Base-by-base conservation (phyloP, 1,139 yeast genomes). In the Kodamaea derodonti region DNA sequence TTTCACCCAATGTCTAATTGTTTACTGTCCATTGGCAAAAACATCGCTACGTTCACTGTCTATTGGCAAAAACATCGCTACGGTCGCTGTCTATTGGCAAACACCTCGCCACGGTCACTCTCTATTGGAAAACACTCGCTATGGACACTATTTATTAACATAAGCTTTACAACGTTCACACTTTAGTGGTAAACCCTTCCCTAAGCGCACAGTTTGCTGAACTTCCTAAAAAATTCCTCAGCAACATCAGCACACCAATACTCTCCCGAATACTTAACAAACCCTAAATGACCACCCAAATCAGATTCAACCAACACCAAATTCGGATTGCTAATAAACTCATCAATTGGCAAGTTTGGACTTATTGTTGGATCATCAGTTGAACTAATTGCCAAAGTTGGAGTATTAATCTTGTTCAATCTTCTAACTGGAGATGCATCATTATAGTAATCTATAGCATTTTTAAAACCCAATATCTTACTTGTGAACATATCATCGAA, bases 351-450 rank as follows among this genome's bases (percentile, higher is more conserved):
- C 30, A 65, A 52, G 32, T 54, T 50, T 5, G 70, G 65, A 12
- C 87, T 81, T 18, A 81, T 80, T 22, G 92, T 78, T 4, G 97
- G 97, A 54, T 90, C 97, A 55, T 90, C 97, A 15, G 69, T 58
- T 1, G 97, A 71, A 51, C 80, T 79, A 31, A 90, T 62, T 14
- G 81, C 72, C 34, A 90, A 59, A 5, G 80, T 62, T 15, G 97
- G 97, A 2, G 83, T 76, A 28, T 72, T 63, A 36, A 87, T 74
- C 24, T 69, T 56, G 16, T 65, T 59, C 20, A 85, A 54, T 35
- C 80, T 66, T 42, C 72, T 70, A 3, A 75, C 71, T 1, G 95
- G 80, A 4, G 92, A 77, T 0, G 78, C 90, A 4, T 64, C 69
- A 40, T 79, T 63, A 56, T 90, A 90, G 59, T 90, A 90, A 38